Conservation (phyloP, 1,284 basidiomycete species). For the Malassezia pachydermatis region DNA sequence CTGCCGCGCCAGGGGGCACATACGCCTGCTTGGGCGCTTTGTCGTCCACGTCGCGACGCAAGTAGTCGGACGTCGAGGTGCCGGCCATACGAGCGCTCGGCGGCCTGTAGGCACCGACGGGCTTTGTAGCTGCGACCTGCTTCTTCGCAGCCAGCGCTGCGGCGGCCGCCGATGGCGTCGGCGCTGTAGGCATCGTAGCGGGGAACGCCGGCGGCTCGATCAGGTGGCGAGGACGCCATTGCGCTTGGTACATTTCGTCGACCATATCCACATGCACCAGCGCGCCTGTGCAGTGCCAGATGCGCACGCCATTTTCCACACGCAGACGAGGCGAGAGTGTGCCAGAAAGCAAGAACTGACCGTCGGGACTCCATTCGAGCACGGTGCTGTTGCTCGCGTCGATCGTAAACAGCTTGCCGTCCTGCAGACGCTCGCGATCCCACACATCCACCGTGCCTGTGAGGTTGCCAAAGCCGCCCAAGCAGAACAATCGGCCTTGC, state of each 20-base stretch:
- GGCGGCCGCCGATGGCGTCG: slow-evolving; percentile 57
- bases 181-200: slow-evolving; percentile 62
- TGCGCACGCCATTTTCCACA: slow-evolving; percentile 91
- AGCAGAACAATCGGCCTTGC: slow-evolving; percentile 73
- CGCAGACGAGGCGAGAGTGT: slow-evolving; percentile 84
- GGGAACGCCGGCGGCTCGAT: slow-evolving; percentile 64
- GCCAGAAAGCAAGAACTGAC: slow-evolving; percentile 81
- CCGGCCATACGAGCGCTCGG: slow-evolving; percentile 57
- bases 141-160: slow-evolving; percentile 51
- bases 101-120: slow-evolving; percentile 47
- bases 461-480: slow-evolving; percentile 92
- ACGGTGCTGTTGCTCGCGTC: slow-evolving; percentile 84
- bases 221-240: slow-evolving; percentile 64
- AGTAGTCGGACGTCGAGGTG: slow-evolving; percentile 22
- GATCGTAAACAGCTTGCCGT: slow-evolving; percentile 67
- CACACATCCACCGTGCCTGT: slow-evolving; percentile 85
- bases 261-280: slow-evolving; percentile 67
- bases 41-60: slow-evolving; percentile 19
- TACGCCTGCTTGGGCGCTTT: background rate
- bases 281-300: slow-evolving; percentile 84
- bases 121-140: slow-evolving; percentile 37
- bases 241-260: slow-evolving; percentile 77
- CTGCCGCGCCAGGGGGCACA: slow-evolving; percentile 8
- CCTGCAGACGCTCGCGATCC: slow-evolving; percentile 68
- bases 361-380: slow-evolving; percentile 92